phyloP scores from a whole-genome alignment of 1,284 basidiomycete species.

The Wolfiporia cocos region DNA sequence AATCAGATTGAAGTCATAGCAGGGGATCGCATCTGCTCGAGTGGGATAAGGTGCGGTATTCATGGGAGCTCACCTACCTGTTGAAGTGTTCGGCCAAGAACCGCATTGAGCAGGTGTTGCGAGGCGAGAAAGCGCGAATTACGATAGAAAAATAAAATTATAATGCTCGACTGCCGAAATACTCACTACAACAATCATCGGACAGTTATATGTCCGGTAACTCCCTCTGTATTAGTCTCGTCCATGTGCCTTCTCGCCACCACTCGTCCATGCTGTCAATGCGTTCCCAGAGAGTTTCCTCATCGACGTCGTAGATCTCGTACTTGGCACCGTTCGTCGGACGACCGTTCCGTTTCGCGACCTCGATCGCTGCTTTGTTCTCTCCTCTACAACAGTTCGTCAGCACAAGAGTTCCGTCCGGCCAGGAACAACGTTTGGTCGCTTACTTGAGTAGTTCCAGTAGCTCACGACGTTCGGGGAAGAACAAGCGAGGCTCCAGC shows the following conservation, averaged over 20 bases:
- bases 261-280: slow-evolving; percentile 80
- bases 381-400: slow-evolving; percentile 48
- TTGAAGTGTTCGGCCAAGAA: no score
- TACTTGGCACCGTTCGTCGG: slow-evolving; percentile 72
- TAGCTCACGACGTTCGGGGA: slow-evolving; percentile 74
- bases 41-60: no score
- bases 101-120: no score
- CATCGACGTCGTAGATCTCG: slow-evolving; percentile 82
- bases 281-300: slow-evolving; percentile 76
- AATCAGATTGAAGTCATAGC: no score
- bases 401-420: not conserved
- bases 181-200: slow-evolving; percentile 4
- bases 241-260: slow-evolving; percentile 93
- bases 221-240: slow-evolving; percentile 77
- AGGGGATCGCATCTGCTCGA: no score
- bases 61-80: no score
- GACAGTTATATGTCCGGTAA: slow-evolving; percentile 69
- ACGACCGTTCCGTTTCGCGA: slow-evolving; percentile 61
- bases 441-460: slow-evolving; percentile 65
- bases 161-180: slow-evolving; percentile 5
- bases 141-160: slow-evolving; percentile 16
- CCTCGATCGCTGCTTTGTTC: slow-evolving; percentile 80
- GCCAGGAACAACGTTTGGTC: slow-evolving; percentile 16
- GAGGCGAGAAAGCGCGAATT: no score
- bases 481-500: slow-evolving; percentile 83